phyloP scores from a whole-genome alignment of 2,329 filamentous ascomycete genomes.

The Diaporthe eres region DNA sequence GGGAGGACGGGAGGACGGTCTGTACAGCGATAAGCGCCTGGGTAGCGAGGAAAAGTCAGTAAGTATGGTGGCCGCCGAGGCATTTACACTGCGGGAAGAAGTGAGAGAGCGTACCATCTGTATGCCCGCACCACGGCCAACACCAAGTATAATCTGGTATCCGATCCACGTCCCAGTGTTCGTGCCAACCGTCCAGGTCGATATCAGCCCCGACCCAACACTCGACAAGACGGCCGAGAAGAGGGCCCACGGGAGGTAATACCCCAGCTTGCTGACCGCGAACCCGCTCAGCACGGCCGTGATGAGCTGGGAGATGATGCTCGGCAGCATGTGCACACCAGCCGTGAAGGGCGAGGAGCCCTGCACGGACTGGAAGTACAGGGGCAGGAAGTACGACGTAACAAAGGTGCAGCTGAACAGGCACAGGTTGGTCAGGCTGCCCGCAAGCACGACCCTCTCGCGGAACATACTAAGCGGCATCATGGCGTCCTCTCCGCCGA shows the following conservation, averaged over 20 bases:
- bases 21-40: conserved; percentile 48
- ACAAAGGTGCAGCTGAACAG: conserved; percentile 46
- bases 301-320: conserved; percentile 28
- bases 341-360: conserved; percentile 24
- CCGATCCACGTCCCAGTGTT: conserved; percentile 39
- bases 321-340: conserved; percentile 31
- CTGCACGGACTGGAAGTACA: conserved; percentile 39
- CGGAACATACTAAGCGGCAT: conserved; percentile 45
- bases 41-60: background rate
- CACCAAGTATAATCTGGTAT: conserved; percentile 42
- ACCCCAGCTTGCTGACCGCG: conserved; percentile 40
- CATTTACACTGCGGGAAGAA: background rate
- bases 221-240: conserved; percentile 36
- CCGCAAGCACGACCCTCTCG: conserved; percentile 42
- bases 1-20: conserved; percentile 43
- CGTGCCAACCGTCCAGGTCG: conserved; percentile 41
- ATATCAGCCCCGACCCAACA: conserved; percentile 42
- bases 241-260: conserved; percentile 42
- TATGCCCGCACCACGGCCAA: conserved; percentile 40
- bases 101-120: conserved; percentile 18
- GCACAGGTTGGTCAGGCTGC: conserved; percentile 31
- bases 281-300: conserved; percentile 1
- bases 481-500: conserved; percentile 47
- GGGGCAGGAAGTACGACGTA: conserved; percentile 45
- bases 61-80: background rate